These are phyloP conservation scores for Populus hybrid DNA, from an alignment of 441 rosid species.

Conservation along the genomic window DNA sequence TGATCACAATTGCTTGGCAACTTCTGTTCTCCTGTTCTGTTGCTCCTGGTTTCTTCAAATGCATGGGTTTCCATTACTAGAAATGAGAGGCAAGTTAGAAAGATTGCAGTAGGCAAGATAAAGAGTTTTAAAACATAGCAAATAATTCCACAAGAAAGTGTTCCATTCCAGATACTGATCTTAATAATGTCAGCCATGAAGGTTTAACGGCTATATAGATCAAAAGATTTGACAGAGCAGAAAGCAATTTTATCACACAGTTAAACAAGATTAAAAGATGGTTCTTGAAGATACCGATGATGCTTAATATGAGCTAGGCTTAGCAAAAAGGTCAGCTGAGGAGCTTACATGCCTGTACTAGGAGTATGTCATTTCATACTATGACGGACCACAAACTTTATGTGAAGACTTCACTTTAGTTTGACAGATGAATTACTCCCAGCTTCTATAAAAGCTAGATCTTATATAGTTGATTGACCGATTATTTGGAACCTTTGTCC, in stretches of 20 bases:
- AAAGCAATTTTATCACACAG: not conserved
- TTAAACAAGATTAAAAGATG: not conserved
- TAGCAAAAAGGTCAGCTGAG: too few relatives aligned
- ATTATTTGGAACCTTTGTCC: not conserved
- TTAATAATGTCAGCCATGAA: not conserved
- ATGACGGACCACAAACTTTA: too few relatives aligned
- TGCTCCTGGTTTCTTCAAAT: slow-evolving; percentile 26
- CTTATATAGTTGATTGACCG: not conserved
- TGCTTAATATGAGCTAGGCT: not conserved
- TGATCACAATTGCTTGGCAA: slow-evolving; percentile 25
- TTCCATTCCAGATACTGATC: not conserved
- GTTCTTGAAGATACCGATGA: not conserved
- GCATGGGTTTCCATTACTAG: slow-evolving; percentile 30
- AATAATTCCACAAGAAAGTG: not conserved
- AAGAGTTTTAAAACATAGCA: not conserved
- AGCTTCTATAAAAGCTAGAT: too few relatives aligned
- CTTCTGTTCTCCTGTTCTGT: slow-evolving; percentile 7
- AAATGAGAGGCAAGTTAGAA: not conserved
- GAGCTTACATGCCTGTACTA: not conserved
- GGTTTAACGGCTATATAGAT: not conserved
- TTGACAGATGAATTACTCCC: too few relatives aligned
- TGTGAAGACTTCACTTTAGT: too few relatives aligned
- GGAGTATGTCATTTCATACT: too few relatives aligned
- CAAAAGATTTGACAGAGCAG: not conserved
- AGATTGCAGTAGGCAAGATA: not conserved